Evolutionary conservation across 2,329 filamentous ascomycete species (phyloP).

Genomic region (Pseudocercospora fuligena): DNA sequence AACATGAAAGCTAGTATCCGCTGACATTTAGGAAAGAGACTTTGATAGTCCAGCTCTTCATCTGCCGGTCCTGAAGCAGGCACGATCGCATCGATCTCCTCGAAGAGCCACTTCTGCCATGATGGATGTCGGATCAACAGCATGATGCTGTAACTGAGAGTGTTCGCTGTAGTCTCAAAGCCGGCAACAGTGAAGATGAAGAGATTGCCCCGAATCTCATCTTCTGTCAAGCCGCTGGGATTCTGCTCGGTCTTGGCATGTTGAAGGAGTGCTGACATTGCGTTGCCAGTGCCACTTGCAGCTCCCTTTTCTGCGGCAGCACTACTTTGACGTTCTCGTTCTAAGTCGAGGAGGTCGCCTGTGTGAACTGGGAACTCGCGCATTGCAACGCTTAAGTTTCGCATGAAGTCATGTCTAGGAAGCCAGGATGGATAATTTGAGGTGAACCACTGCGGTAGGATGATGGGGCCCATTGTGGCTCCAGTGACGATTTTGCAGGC

Average conservation of each 20-base stretch:
- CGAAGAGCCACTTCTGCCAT: conserved; percentile 58
- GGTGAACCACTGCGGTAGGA: conserved; percentile 35
- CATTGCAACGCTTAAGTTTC: conserved; percentile 28
- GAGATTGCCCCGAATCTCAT: conserved; percentile 52
- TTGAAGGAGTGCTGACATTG: conserved; percentile 36
- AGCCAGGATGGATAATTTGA: conserved; percentile 32
- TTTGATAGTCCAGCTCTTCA: conserved; percentile 47
- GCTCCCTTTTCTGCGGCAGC: conserved; percentile 11
- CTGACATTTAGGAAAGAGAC: conserved; percentile 50
- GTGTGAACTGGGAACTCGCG: conserved; percentile 36
- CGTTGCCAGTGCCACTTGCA: conserved; percentile 29
- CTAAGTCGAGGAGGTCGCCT: conserved; percentile 30
- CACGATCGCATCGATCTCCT: conserved; percentile 52
- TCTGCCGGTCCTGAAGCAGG: conserved; percentile 29
- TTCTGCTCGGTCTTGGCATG: conserved; percentile 26
- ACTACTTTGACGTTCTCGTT: conserved; percentile 24
- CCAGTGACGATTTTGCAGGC: conserved; percentile 33
- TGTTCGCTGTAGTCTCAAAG: conserved; percentile 57
- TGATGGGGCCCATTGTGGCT: conserved; percentile 31
- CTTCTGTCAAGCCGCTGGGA: conserved; percentile 40
- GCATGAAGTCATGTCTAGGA: conserved; percentile 29
- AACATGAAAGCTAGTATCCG: conserved; percentile 57
- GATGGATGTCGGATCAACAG: conserved; percentile 53
- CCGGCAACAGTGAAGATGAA: conserved; percentile 55
- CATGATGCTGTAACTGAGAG: conserved; percentile 55